These are phyloP conservation scores for Flaveria ramosissima DNA, from an alignment of 129 eudicot genomes.

Conservation along the genomic window DNA sequence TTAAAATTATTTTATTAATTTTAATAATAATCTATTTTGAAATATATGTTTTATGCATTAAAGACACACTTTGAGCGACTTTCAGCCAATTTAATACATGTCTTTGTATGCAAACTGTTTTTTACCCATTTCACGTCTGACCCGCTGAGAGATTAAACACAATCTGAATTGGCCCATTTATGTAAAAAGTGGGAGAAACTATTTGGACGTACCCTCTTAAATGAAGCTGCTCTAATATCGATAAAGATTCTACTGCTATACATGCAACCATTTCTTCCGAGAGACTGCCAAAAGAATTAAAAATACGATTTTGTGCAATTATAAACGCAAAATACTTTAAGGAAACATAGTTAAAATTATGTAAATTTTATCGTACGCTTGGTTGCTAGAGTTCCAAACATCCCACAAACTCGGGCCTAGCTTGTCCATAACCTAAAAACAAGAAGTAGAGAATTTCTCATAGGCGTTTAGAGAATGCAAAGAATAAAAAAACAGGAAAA, in stretches of 20 bases:
- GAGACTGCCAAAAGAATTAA: slow-evolving; percentile 45
- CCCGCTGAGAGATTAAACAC: background rate
- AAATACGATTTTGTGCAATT: background rate
- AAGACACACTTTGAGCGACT: background rate
- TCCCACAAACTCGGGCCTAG: slow-evolving; percentile 97
- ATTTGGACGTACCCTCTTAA: slow-evolving; percentile 54
- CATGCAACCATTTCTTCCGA: slow-evolving; percentile 94
- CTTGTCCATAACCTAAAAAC: slow-evolving; percentile 81
- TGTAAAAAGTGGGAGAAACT: background rate
- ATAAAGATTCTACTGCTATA: slow-evolving; percentile 83
- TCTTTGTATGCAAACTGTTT: background rate
- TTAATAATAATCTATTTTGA: too few species aligned
- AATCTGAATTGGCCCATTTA: background rate
- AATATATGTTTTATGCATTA: too few species aligned
- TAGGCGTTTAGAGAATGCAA: background rate
- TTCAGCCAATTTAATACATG: background rate
- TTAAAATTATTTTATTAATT: background rate
- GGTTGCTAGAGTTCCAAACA: slow-evolving; percentile 81
- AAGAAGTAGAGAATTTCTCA: background rate
- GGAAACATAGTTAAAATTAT: background rate
- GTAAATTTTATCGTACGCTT: slow-evolving; percentile 38
- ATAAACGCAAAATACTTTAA: background rate
- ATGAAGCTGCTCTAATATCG: slow-evolving; percentile 83
- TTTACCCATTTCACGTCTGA: background rate
- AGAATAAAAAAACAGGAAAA: background rate